Conservation (phyloP, 2,329 filamentous ascomycete genomes). For the Pseudocercospora fuligena region DNA sequence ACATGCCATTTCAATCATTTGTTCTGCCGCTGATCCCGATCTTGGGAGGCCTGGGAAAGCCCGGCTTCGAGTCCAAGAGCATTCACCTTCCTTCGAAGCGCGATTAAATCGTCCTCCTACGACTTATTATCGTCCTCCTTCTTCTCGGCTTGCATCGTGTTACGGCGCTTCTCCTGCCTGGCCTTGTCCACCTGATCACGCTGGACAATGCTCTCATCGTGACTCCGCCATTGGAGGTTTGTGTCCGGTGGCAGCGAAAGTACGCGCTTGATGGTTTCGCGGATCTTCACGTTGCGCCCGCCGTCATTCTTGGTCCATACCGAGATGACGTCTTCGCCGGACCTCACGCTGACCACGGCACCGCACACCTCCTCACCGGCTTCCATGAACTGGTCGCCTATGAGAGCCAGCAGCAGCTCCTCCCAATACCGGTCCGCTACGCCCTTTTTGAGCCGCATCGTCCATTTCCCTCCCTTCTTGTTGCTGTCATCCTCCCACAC, state of each 20-base stretch:
- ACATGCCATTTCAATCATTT: background rate
- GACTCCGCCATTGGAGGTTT: slow-evolving; percentile 91
- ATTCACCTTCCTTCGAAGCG: background rate
- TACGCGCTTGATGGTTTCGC: slow-evolving; percentile 93
- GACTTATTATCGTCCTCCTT: slow-evolving; percentile 9
- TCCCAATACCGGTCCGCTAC: slow-evolving; percentile 98
- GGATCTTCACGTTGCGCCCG: slow-evolving; percentile 92
- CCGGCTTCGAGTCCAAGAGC: background rate
- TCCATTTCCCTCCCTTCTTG: slow-evolving; percentile 95
- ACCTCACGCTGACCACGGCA: slow-evolving; percentile 89
- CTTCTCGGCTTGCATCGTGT: slow-evolving; percentile 39
- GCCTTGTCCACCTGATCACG: slow-evolving; percentile 88
- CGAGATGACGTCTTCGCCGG: slow-evolving; percentile 94
- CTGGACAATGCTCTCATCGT: slow-evolving; percentile 94
- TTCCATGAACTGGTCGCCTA: slow-evolving; percentile 93
- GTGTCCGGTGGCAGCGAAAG: slow-evolving; percentile 87
- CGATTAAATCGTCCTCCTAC: background rate
- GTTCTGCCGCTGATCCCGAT: background rate
- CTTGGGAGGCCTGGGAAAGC: background rate
- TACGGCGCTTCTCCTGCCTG: slow-evolving; percentile 59
- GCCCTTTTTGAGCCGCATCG: slow-evolving; percentile 94
- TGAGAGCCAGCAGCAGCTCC: slow-evolving; percentile 84
- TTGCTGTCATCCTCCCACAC: slow-evolving; percentile 99
- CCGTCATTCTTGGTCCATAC: slow-evolving; percentile 97
- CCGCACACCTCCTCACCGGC: slow-evolving; percentile 94